Percentiles rank a stretch among this genome's conserved stretches.
phyloP scores from a whole-genome alignment of 2,329 filamentous ascomycete species.

The Westerdykella ornata region DNA sequence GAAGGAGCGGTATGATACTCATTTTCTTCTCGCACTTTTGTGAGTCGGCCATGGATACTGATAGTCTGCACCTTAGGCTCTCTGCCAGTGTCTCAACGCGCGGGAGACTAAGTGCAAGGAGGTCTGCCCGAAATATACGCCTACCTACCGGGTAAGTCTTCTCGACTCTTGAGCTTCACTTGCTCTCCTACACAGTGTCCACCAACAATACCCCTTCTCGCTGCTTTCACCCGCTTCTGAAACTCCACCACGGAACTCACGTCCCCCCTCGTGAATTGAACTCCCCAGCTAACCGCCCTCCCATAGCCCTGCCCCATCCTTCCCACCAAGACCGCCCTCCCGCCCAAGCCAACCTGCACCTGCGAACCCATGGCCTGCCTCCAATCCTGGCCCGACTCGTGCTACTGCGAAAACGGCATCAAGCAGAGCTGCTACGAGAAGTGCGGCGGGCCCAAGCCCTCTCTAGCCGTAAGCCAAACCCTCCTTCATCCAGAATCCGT shows the following conservation, averaged over 20 bases:
- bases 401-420: conserved; percentile 23
- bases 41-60: not conserved
- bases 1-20: conserved; percentile 13
- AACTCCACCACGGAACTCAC: not conserved
- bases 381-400: conserved; percentile 22
- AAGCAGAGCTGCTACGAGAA: conserved; percentile 20
- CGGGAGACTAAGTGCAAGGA: conserved; percentile 19
- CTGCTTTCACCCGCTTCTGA: not conserved
- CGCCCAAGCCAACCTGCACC: conserved; percentile 2
- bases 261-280: too few species aligned
- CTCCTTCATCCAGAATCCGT: not conserved
- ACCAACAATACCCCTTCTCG: conserved; percentile 2
- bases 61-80: conserved; percentile 10
- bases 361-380: conserved; percentile 18
- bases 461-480: not conserved
- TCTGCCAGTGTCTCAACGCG: conserved; percentile 25
- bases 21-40: not conserved
- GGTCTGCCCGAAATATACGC: conserved; percentile 20
- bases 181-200: not conserved
- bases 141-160: conserved; percentile 11
- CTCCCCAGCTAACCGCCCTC: not conserved
- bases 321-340: not conserved
- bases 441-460: conserved; percentile 19
- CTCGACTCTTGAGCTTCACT: not conserved
- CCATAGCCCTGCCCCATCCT: conserved; percentile 11